A percentile compares a stretch with the other conserved stretches of the same genome.
phyloP scores from a whole-genome alignment of 2,329 filamentous ascomycete species.

The Triangularia setosa region DNA sequence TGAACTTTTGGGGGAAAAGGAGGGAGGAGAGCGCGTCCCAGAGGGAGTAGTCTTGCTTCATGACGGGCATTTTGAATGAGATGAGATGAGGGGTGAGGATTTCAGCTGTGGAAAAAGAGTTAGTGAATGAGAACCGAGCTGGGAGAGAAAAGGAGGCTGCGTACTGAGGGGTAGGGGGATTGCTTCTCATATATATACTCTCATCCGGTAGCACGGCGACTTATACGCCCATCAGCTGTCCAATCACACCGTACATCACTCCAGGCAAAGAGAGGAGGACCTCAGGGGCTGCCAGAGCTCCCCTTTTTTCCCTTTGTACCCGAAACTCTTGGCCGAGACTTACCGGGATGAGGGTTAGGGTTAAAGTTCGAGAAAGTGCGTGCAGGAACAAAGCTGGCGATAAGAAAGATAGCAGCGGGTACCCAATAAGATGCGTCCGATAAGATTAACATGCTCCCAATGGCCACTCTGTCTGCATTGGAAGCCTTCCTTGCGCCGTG shows the following conservation, averaged over 20 bases:
- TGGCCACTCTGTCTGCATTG: slow-evolving; percentile 23
- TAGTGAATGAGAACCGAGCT: neutral
- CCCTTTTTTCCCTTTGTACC: neutral
- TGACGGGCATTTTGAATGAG: neutral
- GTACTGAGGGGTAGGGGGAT: neutral
- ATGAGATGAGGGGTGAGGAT: neutral
- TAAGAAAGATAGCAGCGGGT: slow-evolving; percentile 1
- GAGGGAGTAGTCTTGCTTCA: neutral
- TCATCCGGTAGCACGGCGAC: neutral
- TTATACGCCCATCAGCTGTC: neutral
- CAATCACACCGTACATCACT: neutral
- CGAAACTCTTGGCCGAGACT: neutral
- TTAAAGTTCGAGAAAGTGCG: neutral
- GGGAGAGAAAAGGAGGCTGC: neutral
- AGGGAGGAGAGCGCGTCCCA: neutral
- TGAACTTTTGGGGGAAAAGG: slow-evolving; percentile 32
- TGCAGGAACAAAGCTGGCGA: neutral
- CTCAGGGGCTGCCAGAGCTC: neutral
- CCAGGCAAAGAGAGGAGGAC: neutral
- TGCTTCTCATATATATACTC: neutral
- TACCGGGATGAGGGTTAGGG: neutral
- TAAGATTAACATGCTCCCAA: slow-evolving; percentile 1
- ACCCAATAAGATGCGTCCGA: slow-evolving; percentile 11
- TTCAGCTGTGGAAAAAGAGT: neutral
- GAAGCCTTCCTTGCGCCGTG: slow-evolving; percentile 10